A percentile compares a stretch with the other conserved stretches of the same genome.
Evolutionary conservation across 2,329 filamentous ascomycete genomes (phyloP).

Genomic region (Exophiala bonariae): DNA sequence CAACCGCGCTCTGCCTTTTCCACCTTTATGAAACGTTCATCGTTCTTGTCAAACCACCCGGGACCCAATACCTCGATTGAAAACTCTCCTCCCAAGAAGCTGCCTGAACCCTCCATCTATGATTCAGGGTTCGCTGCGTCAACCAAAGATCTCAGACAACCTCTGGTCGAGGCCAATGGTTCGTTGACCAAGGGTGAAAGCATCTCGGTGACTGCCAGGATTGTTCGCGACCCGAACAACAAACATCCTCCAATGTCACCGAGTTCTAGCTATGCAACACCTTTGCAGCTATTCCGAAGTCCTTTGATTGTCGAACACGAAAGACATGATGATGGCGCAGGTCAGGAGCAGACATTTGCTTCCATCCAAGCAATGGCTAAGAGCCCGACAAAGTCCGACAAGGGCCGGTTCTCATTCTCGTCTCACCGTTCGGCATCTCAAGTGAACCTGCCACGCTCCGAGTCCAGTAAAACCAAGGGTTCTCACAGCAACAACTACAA

Average conservation of each 20-base stretch:
- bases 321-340: conserved; percentile 38
- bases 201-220: conserved; percentile 84
- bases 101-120: conserved; percentile 12
- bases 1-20: conserved; percentile 31
- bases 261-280: conserved; percentile 20
- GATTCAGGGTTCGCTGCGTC: conserved; percentile 4
- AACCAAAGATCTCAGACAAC: conserved; percentile 6
- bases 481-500: conserved; percentile 40
- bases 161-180: conserved; percentile 9
- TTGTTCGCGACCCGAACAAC: conserved; percentile 61
- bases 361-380: conserved; percentile 20
- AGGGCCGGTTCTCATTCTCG: conserved; percentile 38
- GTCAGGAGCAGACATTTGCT: conserved; percentile 21
- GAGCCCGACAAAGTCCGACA: conserved; percentile 30
- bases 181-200: conserved; percentile 56
- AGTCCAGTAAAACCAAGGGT: conserved; percentile 38
- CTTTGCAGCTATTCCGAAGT: conserved; percentile 53
- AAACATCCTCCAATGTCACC: conserved; percentile 21
- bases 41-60: conserved; percentile 29
- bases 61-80: conserved; percentile 34
- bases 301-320: conserved; percentile 67
- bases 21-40: conserved; percentile 29
- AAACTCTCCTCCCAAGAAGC: conserved; percentile 18
- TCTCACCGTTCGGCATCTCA: conserved; percentile 39
- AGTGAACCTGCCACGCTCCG: conserved; percentile 36